phyloP scores from a whole-genome alignment of 1,139 yeast species.

The Lodderomyces beijingensis region DNA sequence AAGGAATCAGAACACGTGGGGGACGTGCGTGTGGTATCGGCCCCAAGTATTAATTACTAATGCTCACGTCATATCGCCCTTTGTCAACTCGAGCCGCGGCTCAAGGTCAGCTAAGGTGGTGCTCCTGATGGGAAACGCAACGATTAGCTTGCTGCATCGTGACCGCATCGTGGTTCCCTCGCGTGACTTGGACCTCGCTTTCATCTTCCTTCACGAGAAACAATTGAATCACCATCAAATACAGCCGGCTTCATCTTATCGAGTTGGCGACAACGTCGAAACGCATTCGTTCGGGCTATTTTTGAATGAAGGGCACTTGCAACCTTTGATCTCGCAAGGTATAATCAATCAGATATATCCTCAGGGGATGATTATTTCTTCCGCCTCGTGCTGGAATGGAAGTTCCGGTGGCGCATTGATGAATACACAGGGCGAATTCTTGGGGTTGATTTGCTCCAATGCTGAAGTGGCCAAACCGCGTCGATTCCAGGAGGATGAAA shows the following conservation, averaged over 20 bases:
- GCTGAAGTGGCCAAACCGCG: conserved; percentile 31
- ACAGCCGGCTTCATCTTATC: conserved; percentile 8
- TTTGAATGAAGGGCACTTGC: conserved; percentile 18
- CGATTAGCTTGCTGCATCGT: background rate
- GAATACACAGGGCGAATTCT: conserved; percentile 23
- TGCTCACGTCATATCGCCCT: conserved; percentile 26
- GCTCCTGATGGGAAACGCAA: too few relatives aligned
- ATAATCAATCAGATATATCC: conserved; percentile 26
- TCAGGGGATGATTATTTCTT: conserved; percentile 41
- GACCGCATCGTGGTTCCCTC: conserved; percentile 12
- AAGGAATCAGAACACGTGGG: conserved; percentile 26
- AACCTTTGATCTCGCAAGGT: conserved; percentile 48
- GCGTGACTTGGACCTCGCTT: conserved; percentile 6
- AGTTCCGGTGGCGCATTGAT: conserved; percentile 70
- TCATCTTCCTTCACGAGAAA: conserved; percentile 11
- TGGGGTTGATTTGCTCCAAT: conserved; percentile 64
- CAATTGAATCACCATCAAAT: conserved; percentile 2
- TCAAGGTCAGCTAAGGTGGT: conserved; percentile 11
- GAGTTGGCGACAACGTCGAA: conserved; percentile 33
- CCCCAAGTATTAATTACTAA: conserved; percentile 30
- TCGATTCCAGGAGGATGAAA: conserved; percentile 6
- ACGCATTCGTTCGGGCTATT: conserved; percentile 61
- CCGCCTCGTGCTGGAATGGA: conserved; percentile 74
- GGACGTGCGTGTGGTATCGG: conserved; percentile 30
- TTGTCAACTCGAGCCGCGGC: conserved; percentile 1